Evolutionary conservation across 768 basidiomycete species (phyloP).

Genomic region (Boletus reticuloceps): DNA sequence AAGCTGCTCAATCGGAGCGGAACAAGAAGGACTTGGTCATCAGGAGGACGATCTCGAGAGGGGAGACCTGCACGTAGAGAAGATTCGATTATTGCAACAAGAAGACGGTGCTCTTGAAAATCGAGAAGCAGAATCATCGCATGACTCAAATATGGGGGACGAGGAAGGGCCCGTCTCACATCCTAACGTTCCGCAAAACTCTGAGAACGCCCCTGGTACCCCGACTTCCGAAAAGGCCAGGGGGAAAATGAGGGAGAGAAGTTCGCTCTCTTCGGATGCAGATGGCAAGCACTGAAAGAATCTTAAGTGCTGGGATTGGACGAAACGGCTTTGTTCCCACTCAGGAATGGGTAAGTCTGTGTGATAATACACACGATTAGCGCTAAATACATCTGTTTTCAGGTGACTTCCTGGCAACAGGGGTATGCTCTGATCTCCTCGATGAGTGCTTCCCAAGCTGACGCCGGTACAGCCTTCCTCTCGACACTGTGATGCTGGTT

Average conservation of each 20-base stretch:
- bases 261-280: slow-evolving; percentile 51
- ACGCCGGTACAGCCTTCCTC: slow-evolving; percentile 60
- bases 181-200: slow-evolving; percentile 44
- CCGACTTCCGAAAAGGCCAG: slow-evolving; percentile 79
- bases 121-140: slow-evolving; percentile 23
- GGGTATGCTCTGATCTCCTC: slow-evolving; percentile 50
- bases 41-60: slow-evolving; percentile 26
- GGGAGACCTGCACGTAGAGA: slow-evolving; percentile 46
- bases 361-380: neutral
- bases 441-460: slow-evolving; percentile 2
- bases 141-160: slow-evolving; percentile 4
- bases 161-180: slow-evolving; percentile 24
- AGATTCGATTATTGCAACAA: slow-evolving; percentile 59
- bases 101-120: slow-evolving; percentile 37
- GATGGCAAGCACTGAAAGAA: slow-evolving; percentile 57
- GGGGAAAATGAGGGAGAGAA: slow-evolving; percentile 85
- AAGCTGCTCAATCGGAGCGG: slow-evolving; percentile 35
- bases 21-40: slow-evolving; percentile 14
- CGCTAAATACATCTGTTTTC: slow-evolving; percentile 2
- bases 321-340: slow-evolving; percentile 93
- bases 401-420: slow-evolving; percentile 96
- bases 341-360: slow-evolving; percentile 82
- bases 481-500: slow-evolving; percentile 85
- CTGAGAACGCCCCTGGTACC: slow-evolving; percentile 34
- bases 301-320: slow-evolving; percentile 70